These are phyloP conservation scores for Penicillium polonicum DNA, from an alignment of 2,329 filamentous ascomycete species.

Conservation along the genomic window DNA sequence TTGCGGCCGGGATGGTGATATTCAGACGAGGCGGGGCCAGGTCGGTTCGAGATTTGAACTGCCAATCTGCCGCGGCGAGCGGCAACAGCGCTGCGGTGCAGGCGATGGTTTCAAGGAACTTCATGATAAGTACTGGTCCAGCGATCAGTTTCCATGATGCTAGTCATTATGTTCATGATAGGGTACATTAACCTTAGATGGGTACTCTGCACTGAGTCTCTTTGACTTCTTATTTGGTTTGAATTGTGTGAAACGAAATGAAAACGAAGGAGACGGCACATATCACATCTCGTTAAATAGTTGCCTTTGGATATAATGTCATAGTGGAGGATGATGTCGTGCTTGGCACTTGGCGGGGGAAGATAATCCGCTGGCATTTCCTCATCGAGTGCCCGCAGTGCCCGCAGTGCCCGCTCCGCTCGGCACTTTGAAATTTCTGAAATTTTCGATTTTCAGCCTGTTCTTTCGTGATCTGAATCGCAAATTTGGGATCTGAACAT, in stretches of 20 bases:
- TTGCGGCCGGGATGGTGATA: too few relatives aligned
- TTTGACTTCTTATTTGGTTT: background rate
- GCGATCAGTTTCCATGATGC: conserved; percentile 29
- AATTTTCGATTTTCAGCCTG: background rate
- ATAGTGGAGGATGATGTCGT: conserved; percentile 18
- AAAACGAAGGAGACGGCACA: background rate
- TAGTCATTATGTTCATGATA: conserved; percentile 18
- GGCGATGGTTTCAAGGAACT: conserved; percentile 19
- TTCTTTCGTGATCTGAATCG: background rate
- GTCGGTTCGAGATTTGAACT: too few relatives aligned
- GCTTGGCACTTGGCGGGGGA: conserved; percentile 12
- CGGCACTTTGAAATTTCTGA: background rate
- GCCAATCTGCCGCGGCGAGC: conserved; percentile 38
- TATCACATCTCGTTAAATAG: background rate
- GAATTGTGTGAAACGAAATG: background rate
- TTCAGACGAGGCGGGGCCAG: too few relatives aligned
- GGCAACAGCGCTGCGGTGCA: conserved; percentile 20
- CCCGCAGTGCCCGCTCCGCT: too few relatives aligned
- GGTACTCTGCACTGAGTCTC: conserved; percentile 19
- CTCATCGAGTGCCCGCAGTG: conserved; percentile 21
- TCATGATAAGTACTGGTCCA: conserved; percentile 25
- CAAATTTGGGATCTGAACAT: background rate
- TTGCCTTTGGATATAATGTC: background rate
- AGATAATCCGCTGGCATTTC: conserved; percentile 12
- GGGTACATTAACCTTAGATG: conserved; percentile 37